phyloP scores from a whole-genome alignment of 108 stramenopile genomes.

The Craspedostauros australis region DNA sequence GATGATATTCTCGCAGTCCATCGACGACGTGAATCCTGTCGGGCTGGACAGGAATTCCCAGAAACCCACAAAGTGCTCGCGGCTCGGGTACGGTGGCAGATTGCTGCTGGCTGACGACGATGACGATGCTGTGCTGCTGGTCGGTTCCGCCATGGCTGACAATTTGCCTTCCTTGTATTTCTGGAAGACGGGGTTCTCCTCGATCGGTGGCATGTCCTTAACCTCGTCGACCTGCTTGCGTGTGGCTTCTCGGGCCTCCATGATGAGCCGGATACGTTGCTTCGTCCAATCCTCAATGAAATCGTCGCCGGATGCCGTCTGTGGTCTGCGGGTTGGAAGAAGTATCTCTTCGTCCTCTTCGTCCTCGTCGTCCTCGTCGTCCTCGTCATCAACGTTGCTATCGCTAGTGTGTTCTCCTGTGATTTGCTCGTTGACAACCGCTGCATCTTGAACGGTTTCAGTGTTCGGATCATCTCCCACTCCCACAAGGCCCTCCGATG shows the following conservation, averaged over 20 bases:
- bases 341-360: constrained; percentile 23
- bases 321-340: constrained; percentile 3
- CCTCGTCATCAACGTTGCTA: not conserved
- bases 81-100: constrained; percentile 57
- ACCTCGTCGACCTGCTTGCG: not conserved
- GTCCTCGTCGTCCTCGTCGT: constrained; percentile 17
- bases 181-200: constrained; percentile 71
- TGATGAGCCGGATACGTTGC: constrained; percentile 7
- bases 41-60: constrained; percentile 71
- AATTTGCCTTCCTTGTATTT: constrained; percentile 39
- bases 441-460: not conserved
- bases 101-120: too few relatives aligned
- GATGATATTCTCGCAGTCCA: constrained; percentile 70
- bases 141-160: constrained; percentile 20
- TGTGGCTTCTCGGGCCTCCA: not conserved
- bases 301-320: constrained; percentile 7
- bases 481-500: not conserved
- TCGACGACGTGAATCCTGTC: constrained; percentile 35
- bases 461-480: not conserved
- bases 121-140: too few relatives aligned
- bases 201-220: constrained; percentile 29
- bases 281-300: constrained; percentile 17
- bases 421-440: not conserved
- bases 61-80: constrained; percentile 61
- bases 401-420: not conserved